Base-by-base conservation (phyloP, 257 asterid genomes). In the Nicotiana benthamiana region DNA sequence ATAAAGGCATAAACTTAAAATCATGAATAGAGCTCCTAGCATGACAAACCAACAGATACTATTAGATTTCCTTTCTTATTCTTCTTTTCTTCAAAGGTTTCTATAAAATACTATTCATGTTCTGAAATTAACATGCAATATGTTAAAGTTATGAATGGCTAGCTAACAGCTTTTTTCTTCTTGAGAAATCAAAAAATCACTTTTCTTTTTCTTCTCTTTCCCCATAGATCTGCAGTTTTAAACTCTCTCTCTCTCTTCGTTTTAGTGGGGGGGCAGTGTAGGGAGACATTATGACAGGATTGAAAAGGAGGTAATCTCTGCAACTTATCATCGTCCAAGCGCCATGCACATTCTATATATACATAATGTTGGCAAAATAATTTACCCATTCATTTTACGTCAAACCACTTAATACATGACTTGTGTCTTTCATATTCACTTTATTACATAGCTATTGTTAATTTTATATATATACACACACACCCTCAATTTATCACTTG, bases 331-430 rank as follows among this genome's bases (percentile, higher is more conserved):
- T 43, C 22, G 59, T 46, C 59, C 56, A 72, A 46, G 8, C 77
- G 16, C 24, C 77, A 46, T 46, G 77, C 77, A 72, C 77, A 72
- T 26, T 72, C 78, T 46, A 72, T 48, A 24, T 46, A 72, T 48
- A 24, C 61, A 48, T 24, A 74, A 48, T 24, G 40, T n/a, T 9
- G 6, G 12, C 6, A 36, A 11, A 6, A 28, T 28, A 20, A 30
- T 7, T 10, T 18, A 32, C 9, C 52, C 56, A 36, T 67, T 67
- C 22, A 36, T 11, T 36, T 68, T 9, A 68, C 12, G 56, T 36
- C 56, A 68, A n/a, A 36, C 12, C 32, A 36, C 12, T 36, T 9
- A 3, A 22, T 22, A 22, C 66, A 22, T 60, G 17, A 6, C 17
- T 3, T 1, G 9, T 70, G 0, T 17, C 34, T 22, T 22, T 43